Base-by-base conservation (phyloP, 306 rosid species). In the Carpinus viminea region DNA sequence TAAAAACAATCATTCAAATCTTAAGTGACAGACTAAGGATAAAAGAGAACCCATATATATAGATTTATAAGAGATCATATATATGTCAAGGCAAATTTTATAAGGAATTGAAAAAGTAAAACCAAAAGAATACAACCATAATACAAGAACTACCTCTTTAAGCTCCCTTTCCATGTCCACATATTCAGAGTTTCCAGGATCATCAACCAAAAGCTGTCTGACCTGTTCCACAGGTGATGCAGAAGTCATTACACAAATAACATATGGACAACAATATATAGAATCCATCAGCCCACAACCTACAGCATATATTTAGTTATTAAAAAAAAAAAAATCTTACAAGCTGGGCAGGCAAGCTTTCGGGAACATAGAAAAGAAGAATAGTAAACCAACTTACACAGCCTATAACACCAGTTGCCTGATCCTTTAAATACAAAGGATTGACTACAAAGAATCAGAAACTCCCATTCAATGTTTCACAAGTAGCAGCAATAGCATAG, bases 91-190 rank as follows among this genome's bases (percentile, higher is more conserved):
- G 8, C 62, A 73, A 66, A 45, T 71, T 48, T 38, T 13, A 75
- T 8, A 69, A 61, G 36, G 31, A 36, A 71, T 12, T 24, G 17
- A 65, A 45, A 38, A 38, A 68, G 54, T 16, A 72, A 52, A 34
- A 36, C 36, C 20, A n/a, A n/a, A 46, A 59, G 8, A 38, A 60
- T 18, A 17, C 3, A 2, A 24, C 28, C 5, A 26, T 1, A 28
- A 28, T 4, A 41, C 45, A 52, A 18, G n/a, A 69, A 16, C 34
- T 80, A 94, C 98, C 98, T 91, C 98, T 6, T 61, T 75, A 78
- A 95, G 95, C 84, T 95, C 98, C 80, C 88, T 92, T 88, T 91
- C 98, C 98, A 95, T 90, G 75, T 95, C 98, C 47, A 78, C 93
- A 88, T 91, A 92, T 70, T 92, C 98, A 10, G 93, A 71, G 84